Percentiles rank a stretch among this genome's conserved stretches.
Conservation (phyloP, 169 alveolate genomes). For the Plasmodium cynomolgi region DNA sequence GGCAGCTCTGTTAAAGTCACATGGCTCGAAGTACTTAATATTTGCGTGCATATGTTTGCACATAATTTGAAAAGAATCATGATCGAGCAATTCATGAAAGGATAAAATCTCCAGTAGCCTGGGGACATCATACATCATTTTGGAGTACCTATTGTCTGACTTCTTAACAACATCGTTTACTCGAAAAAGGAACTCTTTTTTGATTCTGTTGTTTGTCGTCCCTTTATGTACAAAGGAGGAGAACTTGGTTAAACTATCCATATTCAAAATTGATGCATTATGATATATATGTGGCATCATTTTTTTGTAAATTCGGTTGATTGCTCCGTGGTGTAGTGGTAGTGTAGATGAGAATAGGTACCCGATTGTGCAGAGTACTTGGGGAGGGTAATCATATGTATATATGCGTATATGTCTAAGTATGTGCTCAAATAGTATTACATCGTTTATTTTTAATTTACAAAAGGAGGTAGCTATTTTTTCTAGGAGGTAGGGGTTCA, state of each 20-base stretch:
- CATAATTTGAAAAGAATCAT: conserved; percentile 77
- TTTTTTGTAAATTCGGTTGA: conserved; percentile 72
- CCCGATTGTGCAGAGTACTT: conserved; percentile 50
- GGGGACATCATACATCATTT: conserved; percentile 77
- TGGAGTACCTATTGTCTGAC: conserved; percentile 16
- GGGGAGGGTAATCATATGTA: conserved; percentile 71
- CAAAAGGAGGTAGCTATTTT: conserved; percentile 67
- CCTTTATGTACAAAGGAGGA: conserved; percentile 77
- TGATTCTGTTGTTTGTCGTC: neutral
- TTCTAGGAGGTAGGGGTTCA: conserved; percentile 74
- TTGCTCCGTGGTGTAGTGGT: conserved; percentile 52
- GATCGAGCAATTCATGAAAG: conserved; percentile 56
- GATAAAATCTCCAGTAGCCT: conserved; percentile 78
- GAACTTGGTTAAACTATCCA: conserved; percentile 54
- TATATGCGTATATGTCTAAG: conserved; percentile 42
- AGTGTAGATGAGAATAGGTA: conserved; percentile 37
- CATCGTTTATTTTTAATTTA: conserved; percentile 81
- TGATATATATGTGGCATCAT: conserved; percentile 26
- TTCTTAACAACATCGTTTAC: conserved; percentile 47
- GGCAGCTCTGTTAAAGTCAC: conserved; percentile 81
- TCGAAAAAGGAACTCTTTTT: conserved; percentile 42
- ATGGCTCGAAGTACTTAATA: conserved; percentile 85
- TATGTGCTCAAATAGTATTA: conserved; percentile 75
- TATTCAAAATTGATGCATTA: conserved; percentile 2
- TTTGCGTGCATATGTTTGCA: conserved; percentile 80